Conservation (phyloP, 2,329 filamentous ascomycete genomes). For the Xylariaceae sp. region DNA sequence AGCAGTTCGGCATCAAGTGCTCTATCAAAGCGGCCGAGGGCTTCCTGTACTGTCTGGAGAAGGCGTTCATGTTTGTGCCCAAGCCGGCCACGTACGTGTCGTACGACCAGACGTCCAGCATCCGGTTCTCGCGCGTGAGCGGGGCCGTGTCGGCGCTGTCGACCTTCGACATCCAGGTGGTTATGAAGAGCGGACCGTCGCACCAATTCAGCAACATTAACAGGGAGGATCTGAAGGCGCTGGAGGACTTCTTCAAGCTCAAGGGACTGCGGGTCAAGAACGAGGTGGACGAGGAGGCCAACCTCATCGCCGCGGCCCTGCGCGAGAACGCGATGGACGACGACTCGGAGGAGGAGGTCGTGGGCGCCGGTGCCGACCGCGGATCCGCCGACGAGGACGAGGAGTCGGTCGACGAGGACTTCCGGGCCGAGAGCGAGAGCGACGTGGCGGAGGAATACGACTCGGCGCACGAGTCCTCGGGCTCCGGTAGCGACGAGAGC, state of each 20-base stretch:
- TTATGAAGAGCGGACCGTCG: conserved; percentile 81
- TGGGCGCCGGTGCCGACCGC: conserved; percentile 64
- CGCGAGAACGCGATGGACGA: conserved; percentile 77
- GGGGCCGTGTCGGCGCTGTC: conserved; percentile 89
- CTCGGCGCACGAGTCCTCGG: conserved; percentile 81
- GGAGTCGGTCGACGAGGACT: conserved; percentile 94
- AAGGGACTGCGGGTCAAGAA: conserved; percentile 97
- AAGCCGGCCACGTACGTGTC: conserved; percentile 97
- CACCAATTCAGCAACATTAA: conserved; percentile 99
- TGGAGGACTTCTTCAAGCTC: conserved; percentile 96
- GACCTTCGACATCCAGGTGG: conserved; percentile 94
- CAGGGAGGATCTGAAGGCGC: conserved; percentile 88
- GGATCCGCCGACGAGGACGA: conserved; percentile 95
- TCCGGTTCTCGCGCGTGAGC: conserved; percentile 93
- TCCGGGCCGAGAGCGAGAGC: conserved; percentile 84
- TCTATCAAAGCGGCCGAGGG: conserved; percentile 99
- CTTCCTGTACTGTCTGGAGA: conserved; percentile 93
- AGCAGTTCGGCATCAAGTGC: conserved; percentile 94
- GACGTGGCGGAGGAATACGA: conserved; percentile 97
- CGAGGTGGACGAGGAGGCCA: conserved; percentile 93
- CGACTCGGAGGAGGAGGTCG: conserved; percentile 77
- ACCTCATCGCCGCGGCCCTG: conserved; percentile 72
- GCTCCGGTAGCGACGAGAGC: conserved; percentile 62
- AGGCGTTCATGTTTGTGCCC: conserved; percentile 97
- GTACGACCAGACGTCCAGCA: conserved; percentile 84